Percentiles rank a stretch among this genome's conserved stretches.
Evolutionary conservation across 495 filamentous ascomycete species (phyloP).

Genomic region (Patellaria atrata): DNA sequence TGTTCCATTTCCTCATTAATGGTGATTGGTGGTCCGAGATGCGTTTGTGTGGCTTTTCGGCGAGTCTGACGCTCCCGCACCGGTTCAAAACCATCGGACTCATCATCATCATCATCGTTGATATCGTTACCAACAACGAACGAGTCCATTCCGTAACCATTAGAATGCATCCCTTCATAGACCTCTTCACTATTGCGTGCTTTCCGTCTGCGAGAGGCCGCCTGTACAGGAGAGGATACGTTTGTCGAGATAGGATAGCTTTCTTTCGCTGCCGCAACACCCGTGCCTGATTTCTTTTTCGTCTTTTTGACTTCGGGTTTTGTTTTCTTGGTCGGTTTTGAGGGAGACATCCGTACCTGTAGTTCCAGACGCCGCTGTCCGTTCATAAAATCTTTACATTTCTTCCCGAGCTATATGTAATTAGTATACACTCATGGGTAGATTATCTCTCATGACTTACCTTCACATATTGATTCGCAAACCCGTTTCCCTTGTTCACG

Average conservation of each 20-base stretch:
- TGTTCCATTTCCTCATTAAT: slow-evolving; percentile 46
- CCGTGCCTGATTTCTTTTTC: slow-evolving; percentile 23
- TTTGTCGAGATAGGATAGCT: slow-evolving; percentile 58
- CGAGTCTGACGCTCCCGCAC: slow-evolving; percentile 31
- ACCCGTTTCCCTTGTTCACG: slow-evolving; percentile 38
- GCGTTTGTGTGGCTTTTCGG: slow-evolving; percentile 21
- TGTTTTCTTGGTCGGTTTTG: slow-evolving; percentile 27
- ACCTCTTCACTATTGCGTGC: slow-evolving; percentile 22
- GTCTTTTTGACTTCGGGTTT: slow-evolving; percentile 21
- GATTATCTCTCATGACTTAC: no score
- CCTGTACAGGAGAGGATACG: slow-evolving; percentile 67
- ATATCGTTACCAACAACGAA: slow-evolving; percentile 25
- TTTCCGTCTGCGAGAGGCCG: slow-evolving; percentile 35
- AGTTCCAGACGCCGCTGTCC: slow-evolving; percentile 41
- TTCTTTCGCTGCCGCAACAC: slow-evolving; percentile 20
- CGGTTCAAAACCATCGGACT: slow-evolving; percentile 45
- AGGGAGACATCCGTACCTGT: slow-evolving; percentile 40
- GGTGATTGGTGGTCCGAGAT: slow-evolving; percentile 57
- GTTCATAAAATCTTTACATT: slow-evolving; percentile 35
- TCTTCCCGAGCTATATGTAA: slow-evolving; percentile 33
- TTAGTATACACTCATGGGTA: slow-evolving; percentile 11
- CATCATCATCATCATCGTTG: slow-evolving; percentile 31
- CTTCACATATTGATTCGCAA: slow-evolving; percentile 44
- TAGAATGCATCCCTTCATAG: slow-evolving; percentile 16
- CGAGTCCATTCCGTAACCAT: slow-evolving; percentile 1